phyloP scores from a whole-genome alignment of 2,329 filamentous ascomycete genomes.

The Colletotrichum sp. region DNA sequence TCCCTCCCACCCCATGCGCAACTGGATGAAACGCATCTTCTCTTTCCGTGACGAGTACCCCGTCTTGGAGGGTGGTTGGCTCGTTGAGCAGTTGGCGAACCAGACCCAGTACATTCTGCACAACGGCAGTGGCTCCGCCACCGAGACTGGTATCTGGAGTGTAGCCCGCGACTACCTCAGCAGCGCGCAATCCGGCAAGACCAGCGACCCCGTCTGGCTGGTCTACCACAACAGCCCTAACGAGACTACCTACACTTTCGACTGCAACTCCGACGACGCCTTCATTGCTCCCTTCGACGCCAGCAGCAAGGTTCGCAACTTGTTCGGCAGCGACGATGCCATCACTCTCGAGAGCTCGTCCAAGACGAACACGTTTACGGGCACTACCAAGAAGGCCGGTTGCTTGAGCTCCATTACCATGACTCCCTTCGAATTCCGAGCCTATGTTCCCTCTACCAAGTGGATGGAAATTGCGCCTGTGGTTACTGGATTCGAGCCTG shows the following conservation, averaged over 20 bases:
- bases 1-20: constrained; percentile 64
- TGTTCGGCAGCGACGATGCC: constrained; percentile 67
- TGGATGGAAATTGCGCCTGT: constrained; percentile 44
- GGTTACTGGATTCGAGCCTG: constrained; percentile 65
- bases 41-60: constrained; percentile 62
- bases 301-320: constrained; percentile 62
- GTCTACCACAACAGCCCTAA: constrained; percentile 55
- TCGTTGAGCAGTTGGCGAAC: constrained; percentile 60
- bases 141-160: constrained; percentile 66
- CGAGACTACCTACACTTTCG: constrained; percentile 58
- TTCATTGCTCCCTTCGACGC: constrained; percentile 62
- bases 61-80: constrained; percentile 64
- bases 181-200: constrained; percentile 54
- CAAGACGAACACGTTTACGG: constrained; percentile 50
- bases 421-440: constrained; percentile 61
- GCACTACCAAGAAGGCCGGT: constrained; percentile 54
- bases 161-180: constrained; percentile 56
- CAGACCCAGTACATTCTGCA: constrained; percentile 55
- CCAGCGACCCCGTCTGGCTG: constrained; percentile 53
- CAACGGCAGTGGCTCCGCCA: constrained; percentile 57
- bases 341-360: constrained; percentile 52
- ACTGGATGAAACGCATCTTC: constrained; percentile 66
- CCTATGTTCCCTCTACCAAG: constrained; percentile 54
- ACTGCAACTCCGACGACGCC: constrained; percentile 55
- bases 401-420: constrained; percentile 60